phyloP scores from a whole-genome alignment of 306 rosid genomes.

The Lathyrus oleraceus region DNA sequence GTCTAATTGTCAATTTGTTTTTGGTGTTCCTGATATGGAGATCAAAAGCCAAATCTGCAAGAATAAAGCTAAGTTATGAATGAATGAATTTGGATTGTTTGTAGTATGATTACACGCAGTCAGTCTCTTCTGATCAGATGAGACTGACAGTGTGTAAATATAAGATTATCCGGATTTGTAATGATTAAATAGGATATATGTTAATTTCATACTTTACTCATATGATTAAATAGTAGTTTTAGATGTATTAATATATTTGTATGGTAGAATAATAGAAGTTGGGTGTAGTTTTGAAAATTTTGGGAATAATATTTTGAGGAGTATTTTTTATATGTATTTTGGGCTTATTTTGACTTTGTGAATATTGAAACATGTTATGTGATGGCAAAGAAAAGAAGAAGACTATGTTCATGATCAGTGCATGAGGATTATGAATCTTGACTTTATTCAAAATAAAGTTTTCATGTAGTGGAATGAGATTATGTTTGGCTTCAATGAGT shows the following conservation, averaged over 20 bases:
- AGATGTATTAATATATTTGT: not conserved
- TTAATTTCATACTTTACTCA: not conserved
- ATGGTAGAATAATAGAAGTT: slow-evolving; percentile 9
- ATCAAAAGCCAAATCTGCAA: slow-evolving; percentile 55
- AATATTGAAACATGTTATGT: slow-evolving; percentile 23
- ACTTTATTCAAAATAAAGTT: too few relatives aligned
- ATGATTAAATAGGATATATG: not conserved
- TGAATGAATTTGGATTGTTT: slow-evolving; percentile 30
- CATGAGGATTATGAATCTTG: not conserved
- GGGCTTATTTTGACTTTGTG: not conserved
- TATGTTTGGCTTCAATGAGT: too few relatives aligned
- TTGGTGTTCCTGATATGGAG: slow-evolving; percentile 44
- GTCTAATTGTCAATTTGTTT: slow-evolving; percentile 50
- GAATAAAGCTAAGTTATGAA: slow-evolving; percentile 53
- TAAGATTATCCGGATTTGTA: too few relatives aligned
- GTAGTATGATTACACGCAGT: not conserved
- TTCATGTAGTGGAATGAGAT: too few relatives aligned
- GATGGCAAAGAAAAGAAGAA: not conserved
- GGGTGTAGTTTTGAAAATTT: slow-evolving; percentile 25
- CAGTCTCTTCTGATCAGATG: not conserved
- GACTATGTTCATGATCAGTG: not conserved
- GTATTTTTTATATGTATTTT: not conserved
- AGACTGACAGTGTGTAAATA: not conserved
- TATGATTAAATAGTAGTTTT: not conserved
- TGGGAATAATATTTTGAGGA: slow-evolving; percentile 8